A percentile compares a stretch with the other conserved stretches of the same genome.
phyloP scores from a whole-genome alignment of 163 green algal species.

The Picocystis sp. region DNA sequence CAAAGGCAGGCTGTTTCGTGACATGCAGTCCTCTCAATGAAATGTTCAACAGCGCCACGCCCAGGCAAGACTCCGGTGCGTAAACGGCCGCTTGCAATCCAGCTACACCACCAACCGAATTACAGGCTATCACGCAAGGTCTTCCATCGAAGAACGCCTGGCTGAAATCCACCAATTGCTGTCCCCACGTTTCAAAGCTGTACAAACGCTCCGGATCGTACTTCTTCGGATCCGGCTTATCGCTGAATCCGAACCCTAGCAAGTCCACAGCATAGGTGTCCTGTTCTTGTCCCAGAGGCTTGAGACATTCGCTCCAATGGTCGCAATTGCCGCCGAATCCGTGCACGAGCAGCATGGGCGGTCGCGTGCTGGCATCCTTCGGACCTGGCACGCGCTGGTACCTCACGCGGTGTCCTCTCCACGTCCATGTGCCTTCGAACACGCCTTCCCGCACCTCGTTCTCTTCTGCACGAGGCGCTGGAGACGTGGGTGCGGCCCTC shows the following conservation, averaged over 20 bases:
- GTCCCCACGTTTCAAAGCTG: slow-evolving; percentile 65
- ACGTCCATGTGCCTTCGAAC: slow-evolving; percentile 30
- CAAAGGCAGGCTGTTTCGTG: slow-evolving; percentile 44
- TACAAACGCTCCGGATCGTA: slow-evolving; percentile 29
- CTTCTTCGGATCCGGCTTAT: slow-evolving; percentile 57
- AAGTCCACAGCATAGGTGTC: slow-evolving; percentile 70
- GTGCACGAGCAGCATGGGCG: slow-evolving; percentile 45
- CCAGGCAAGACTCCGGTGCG: slow-evolving; percentile 24
- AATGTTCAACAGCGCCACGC: slow-evolving; percentile 70
- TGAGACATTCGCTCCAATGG: slow-evolving; percentile 18
- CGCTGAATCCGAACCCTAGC: slow-evolving; percentile 79
- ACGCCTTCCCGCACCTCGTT: too few species aligned
- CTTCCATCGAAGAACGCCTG: slow-evolving; percentile 26
- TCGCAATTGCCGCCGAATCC: slow-evolving; percentile 77
- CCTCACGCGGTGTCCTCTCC: slow-evolving; percentile 57
- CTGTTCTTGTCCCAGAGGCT: slow-evolving; percentile 1
- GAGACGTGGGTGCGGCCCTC: too few species aligned
- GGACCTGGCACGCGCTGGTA: slow-evolving; percentile 33
- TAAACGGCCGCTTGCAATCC: slow-evolving; percentile 44
- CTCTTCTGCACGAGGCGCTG: too few species aligned
- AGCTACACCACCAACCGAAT: slow-evolving; percentile 73
- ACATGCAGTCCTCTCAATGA: slow-evolving; percentile 61
- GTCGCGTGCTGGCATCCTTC: too few species aligned
- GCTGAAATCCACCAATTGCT: slow-evolving; percentile 26
- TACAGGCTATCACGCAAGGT: slow-evolving; percentile 58